Base-by-base conservation (phyloP, 106 monocot genomes). In the Posidonia australis region DNA sequence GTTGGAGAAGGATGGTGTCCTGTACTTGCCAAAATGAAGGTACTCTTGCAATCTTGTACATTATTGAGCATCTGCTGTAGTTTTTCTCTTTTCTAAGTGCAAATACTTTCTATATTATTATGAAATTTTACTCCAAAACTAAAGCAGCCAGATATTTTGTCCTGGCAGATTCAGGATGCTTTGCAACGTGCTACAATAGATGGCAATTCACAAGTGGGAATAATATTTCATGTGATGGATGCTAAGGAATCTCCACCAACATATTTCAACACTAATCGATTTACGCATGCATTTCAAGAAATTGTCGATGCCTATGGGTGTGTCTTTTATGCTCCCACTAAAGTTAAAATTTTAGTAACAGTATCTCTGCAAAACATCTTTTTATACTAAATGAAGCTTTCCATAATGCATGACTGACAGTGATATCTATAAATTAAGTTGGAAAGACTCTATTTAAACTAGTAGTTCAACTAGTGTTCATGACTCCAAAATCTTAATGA, bases 1-100 rank as follows among this genome's bases (percentile, higher is more conserved):
- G 90, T 98, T 78, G 96, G 90, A 30, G 90, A 98, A 68, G 96
- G 96, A 73, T 98, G 96, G 96, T 98, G 84, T 66, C 96, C 96
- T 66, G 68, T 76, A 46, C 83, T 85, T 83, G 84, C 90, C 22
- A 91, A 79, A 74, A 62, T 80, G 60, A 82, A 91, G 90, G 96
- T 98, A 61, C 31, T 47, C 9, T 13, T 5, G 12, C 13, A 58
- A 46, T 62, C 27, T 62, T 27, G 17, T n/a, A 32, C 12, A 30
- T 42, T 41, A 30, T 16, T 22, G 20, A 26, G 26, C 19, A 21
- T 12, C 13, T 7, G 4, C 28, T 21, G 27, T 62, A 16, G 22
- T 22, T 6, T 24, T 58, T 58, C 16, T 28, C n/a, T 16, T n/a
- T 49, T 49, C 48, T n/a, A 4, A 49, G 9, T 49, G n/a, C 13